phyloP scores from a whole-genome alignment of 306 rosid genomes.

The Sechiopsis laciniata region DNA sequence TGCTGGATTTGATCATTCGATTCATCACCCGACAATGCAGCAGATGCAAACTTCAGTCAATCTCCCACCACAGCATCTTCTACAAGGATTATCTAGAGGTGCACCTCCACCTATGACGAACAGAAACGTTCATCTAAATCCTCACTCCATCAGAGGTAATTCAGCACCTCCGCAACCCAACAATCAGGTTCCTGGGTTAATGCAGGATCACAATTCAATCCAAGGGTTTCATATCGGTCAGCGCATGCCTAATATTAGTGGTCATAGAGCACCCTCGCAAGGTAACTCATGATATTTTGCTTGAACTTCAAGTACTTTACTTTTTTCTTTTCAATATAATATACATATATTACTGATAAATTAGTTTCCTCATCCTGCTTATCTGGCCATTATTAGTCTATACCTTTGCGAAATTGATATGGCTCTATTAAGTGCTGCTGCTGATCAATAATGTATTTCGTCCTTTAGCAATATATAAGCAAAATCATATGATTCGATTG shows the following conservation, averaged over 20 bases:
- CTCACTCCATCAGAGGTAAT: conserved; percentile 40
- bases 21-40: conserved; percentile 63
- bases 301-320: neutral
- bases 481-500: no score
- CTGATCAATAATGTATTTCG: neutral
- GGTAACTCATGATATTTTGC: conserved; percentile 36
- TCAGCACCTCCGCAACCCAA: conserved; percentile 33
- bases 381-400: neutral
- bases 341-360: neutral
- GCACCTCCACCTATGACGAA: conserved; percentile 41
- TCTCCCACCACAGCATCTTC: conserved; percentile 56
- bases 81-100: conserved; percentile 69
- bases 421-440: neutral
- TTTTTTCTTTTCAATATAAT: neutral
- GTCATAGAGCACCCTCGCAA: conserved; percentile 55
- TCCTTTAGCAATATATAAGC: neutral
- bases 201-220: conserved; percentile 58
- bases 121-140: conserved; percentile 29
- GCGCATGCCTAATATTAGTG: conserved; percentile 53
- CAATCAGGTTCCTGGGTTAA: conserved; percentile 51
- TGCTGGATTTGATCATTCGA: conserved; percentile 53
- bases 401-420: neutral
- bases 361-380: conserved; percentile 11
- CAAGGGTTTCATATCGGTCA: conserved; percentile 60
- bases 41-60: conserved; percentile 67